Evolutionary conservation across 441 rosid species (phyloP), one percentile per base, ranked within the genome.

Genomic region (Aquilaria agallochum): DNA sequence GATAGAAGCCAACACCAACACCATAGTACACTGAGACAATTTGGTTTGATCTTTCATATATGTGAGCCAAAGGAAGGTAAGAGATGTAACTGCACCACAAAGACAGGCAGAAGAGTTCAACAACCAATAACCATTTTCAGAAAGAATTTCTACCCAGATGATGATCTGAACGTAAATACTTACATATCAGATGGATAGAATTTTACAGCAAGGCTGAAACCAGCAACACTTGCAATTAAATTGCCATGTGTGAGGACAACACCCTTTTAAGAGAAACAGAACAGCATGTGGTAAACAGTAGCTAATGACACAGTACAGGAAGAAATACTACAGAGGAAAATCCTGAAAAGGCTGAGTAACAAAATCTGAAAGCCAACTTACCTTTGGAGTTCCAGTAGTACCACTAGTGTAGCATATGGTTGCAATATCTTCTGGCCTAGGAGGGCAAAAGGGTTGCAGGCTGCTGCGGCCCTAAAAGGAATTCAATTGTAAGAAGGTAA

Each of bases 331-430:
- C 65, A 47, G 9, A 56, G 51, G 14, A 66, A 15, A 53, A 45
- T 55, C 53, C 56, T 32, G 62, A 50, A 63, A 55, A 62, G 75
- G 20, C 15, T 20, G 63, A 81, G 62, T 14, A 56, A 27, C 33
- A 31, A 67, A 59, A 60, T 34, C 63, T 14, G 57, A 68, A 14
- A 60, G 36, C 69, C 59, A 20, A 20, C 27, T 66, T 59, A 83
- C 94, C 85, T 87, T 87, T 40, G 94, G 94, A 58, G 87, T 84
- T 70, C 94, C 94, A 60, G 94, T 84, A 64, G 94, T 87, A 57
- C 94, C 94, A 75, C 94, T 84, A 7, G 94, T 87, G 70, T 87
- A 87, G 81, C 90, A 87, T 65, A 87, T 78, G 47, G 90, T 87
- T 61, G 90, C 90, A 74, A 83, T 60, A 74, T 84, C 85, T 59